Conservation (phyloP, 2,329 filamentous ascomycete species). For the Ascochyta viciae-villosae region DNA sequence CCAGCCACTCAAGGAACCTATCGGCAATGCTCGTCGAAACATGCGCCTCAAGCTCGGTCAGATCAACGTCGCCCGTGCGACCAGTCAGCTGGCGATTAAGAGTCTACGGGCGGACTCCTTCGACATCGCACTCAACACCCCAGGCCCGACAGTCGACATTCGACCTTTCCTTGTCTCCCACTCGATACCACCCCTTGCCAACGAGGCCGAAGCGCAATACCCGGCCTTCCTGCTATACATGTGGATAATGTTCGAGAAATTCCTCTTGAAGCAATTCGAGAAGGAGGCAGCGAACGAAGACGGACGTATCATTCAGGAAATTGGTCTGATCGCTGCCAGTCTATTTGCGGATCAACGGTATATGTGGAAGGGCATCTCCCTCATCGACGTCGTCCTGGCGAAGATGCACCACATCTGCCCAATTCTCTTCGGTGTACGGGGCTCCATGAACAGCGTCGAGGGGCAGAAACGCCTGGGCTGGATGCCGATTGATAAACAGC, state of each 20-base stretch:
- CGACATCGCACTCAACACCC: slow-evolving; percentile 30
- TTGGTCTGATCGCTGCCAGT: slow-evolving; percentile 78
- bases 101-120: slow-evolving; percentile 40
- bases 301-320: slow-evolving; percentile 68
- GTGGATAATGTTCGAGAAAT: slow-evolving; percentile 78
- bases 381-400: slow-evolving; percentile 85
- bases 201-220: slow-evolving; percentile 52
- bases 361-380: slow-evolving; percentile 68
- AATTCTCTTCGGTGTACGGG: slow-evolving; percentile 82
- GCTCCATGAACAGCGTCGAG: slow-evolving; percentile 70
- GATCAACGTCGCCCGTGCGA: slow-evolving; percentile 38
- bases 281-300: slow-evolving; percentile 50
- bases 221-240: slow-evolving; percentile 66
- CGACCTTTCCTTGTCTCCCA: slow-evolving; percentile 46
- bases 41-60: slow-evolving; percentile 44
- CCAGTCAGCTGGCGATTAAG: slow-evolving; percentile 37
- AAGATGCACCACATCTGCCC: slow-evolving; percentile 85
- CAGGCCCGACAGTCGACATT: slow-evolving; percentile 44
- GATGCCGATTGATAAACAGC: slow-evolving; percentile 32
- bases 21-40: slow-evolving; percentile 44
- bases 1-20: slow-evolving; percentile 35
- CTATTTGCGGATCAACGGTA: slow-evolving; percentile 76
- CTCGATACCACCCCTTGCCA: slow-evolving; percentile 35
- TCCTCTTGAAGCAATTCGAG: slow-evolving; percentile 68
- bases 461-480: slow-evolving; percentile 45